Base-by-base conservation (phyloP, 441 rosid genomes). In the Arabidopsis lyrata region DNA sequence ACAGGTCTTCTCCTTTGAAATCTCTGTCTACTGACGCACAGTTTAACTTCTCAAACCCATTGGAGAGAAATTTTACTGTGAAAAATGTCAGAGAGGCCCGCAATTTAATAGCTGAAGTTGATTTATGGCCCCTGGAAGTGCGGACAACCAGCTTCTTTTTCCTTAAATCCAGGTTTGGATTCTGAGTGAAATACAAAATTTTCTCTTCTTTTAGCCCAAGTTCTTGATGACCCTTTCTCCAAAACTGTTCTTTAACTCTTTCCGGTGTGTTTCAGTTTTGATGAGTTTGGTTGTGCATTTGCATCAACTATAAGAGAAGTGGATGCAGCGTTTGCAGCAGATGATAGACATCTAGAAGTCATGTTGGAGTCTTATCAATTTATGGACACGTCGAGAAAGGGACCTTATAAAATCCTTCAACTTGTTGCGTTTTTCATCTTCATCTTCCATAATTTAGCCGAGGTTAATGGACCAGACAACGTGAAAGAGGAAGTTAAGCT, bases 361-460 rank as follows among this genome's bases (percentile, higher is more conserved):
- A 69, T 83, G 52, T 72, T 87, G 82, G 88, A 85, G 73, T 81
- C 97, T 9, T 89, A 88, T 81, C 86, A 80, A 80, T 79, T 67
- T 66, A 82, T 87, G 87, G 87, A 83, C 83, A 77, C 82, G 14
- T 66, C 82, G 11, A 88, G 87, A 82, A 80, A 59, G 53, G 95
- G 95, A 48, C 97, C 97, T 75, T 84, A 87, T 27, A 86, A 89
- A 68, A 80, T 81, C 7, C 83, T 90, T 73, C 97, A 95, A 78
- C 80, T 82, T 75, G 85, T 89, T 76, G 78, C 90, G 29, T 66
- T 88, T 62, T 81, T 92, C 80, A 80, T 90, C 82, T 95, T 89
- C 77, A 72, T 80, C 71, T 77, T 88, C 38, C 86, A 86, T 70
- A 70, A 83, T 61, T 78, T 86, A 56, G 66, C 77, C 5, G 84